Percentiles rank a stretch among this genome's conserved stretches.
Conservation (phyloP, 768 basidiomycete species). For the Nidularia sp. region DNA sequence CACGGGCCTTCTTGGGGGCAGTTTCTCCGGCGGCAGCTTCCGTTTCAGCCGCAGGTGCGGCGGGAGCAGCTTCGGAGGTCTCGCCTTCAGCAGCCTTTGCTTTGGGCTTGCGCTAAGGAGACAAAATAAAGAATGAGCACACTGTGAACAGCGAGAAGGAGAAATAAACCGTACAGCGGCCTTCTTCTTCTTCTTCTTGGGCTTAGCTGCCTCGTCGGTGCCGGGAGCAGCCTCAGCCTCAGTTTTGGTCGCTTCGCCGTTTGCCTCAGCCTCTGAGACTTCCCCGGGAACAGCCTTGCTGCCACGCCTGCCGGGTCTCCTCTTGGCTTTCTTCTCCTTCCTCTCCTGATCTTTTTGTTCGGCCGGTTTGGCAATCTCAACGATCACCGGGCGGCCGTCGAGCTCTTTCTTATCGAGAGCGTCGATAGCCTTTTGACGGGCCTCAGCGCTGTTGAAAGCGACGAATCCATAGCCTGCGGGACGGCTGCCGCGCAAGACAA, state of each 20-base stretch:
- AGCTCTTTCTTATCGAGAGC: constrained; percentile 85
- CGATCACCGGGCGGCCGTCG: constrained; percentile 82
- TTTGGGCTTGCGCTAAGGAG: constrained; percentile 52
- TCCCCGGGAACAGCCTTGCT: constrained; percentile 85
- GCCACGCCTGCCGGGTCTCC: constrained; percentile 82
- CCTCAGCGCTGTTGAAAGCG: constrained; percentile 73
- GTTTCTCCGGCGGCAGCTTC: constrained; percentile 34
- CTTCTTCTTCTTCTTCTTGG: constrained; percentile 85
- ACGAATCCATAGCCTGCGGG: constrained; percentile 95
- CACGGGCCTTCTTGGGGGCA: constrained; percentile 44
- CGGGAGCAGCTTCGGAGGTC: constrained; percentile 23
- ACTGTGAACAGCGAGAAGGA: constrained; percentile 5
- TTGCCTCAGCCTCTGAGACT: constrained; percentile 86
- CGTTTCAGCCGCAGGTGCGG: constrained; percentile 28
- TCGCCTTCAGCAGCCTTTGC: constrained; percentile 27
- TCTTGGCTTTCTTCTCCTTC: constrained; percentile 75
- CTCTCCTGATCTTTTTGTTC: constrained; percentile 84
- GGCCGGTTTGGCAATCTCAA: constrained; percentile 90
- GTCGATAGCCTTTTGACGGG: constrained; percentile 84
- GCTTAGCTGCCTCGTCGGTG: constrained; percentile 69
- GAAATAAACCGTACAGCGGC: constrained; percentile 39
- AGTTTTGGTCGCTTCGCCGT: constrained; percentile 65
- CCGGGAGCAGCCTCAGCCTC: constrained; percentile 50
- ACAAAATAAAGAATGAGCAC: constrained; percentile 12
- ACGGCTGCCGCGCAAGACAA: constrained; percentile 81